A percentile compares a stretch with the other conserved stretches of the same genome.
phyloP scores from a whole-genome alignment of 1,139 yeast species.

The Dujonia santamariae region DNA sequence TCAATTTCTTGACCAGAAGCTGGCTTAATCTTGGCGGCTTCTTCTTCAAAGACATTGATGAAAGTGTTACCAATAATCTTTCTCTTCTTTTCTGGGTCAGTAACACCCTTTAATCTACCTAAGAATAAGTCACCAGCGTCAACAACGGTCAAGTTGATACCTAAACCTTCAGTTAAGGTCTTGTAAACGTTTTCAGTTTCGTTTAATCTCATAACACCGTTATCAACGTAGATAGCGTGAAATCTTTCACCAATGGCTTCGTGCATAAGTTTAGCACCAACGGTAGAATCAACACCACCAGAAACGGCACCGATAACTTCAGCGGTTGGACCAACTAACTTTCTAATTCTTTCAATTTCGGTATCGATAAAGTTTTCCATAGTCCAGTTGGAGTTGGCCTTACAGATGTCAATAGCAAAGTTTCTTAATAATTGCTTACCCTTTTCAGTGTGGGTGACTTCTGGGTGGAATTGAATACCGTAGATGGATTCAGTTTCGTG shows the following conservation, averaged over 20 bases:
- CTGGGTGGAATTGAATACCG: slow-evolving; percentile 99
- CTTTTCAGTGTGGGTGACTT: slow-evolving; percentile 92
- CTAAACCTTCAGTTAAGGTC: slow-evolving; percentile 88
- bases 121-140: slow-evolving; percentile 93
- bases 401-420: slow-evolving; percentile 89
- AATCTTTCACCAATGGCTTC: slow-evolving; percentile 98
- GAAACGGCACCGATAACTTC: slow-evolving; percentile 99
- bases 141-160: slow-evolving; percentile 89
- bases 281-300: slow-evolving; percentile 99
- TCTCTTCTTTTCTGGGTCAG: slow-evolving; percentile 99
- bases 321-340: slow-evolving; percentile 93
- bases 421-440: slow-evolving; percentile 86
- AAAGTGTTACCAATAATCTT: slow-evolving; percentile 98
- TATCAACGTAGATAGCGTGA: slow-evolving; percentile 97
- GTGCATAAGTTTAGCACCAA: slow-evolving; percentile 96
- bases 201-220: slow-evolving; percentile 94
- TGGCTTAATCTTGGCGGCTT: slow-evolving; percentile 90
- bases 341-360: slow-evolving; percentile 88
- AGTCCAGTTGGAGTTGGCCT: slow-evolving; percentile 89
- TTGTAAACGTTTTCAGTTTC: slow-evolving; percentile 87
- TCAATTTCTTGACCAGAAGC: slow-evolving; percentile 88
- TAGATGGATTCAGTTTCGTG: slow-evolving; percentile 70
- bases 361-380: slow-evolving; percentile 98
- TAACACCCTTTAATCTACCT: slow-evolving; percentile 82
- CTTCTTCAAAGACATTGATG: slow-evolving; percentile 94